Percentiles rank a stretch among this genome's conserved stretches.
Conservation (phyloP, 805 yeast species). For the Tetrapisispora arboricola region DNA sequence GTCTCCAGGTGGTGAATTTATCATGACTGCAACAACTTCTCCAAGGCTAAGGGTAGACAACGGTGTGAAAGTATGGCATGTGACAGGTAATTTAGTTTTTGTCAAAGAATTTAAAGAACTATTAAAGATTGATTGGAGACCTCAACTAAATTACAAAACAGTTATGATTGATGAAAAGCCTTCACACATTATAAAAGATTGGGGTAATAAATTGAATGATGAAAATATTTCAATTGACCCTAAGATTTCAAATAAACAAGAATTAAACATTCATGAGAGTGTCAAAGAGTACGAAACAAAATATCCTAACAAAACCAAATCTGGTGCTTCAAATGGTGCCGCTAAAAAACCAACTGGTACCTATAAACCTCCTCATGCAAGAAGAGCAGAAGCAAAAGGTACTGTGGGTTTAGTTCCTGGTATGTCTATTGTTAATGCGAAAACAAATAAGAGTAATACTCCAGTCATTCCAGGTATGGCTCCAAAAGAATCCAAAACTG, state of each 20-base stretch:
- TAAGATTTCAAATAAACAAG: constrained; percentile 31
- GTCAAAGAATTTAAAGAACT: constrained; percentile 75
- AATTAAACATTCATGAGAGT: constrained; percentile 61
- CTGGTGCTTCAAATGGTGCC: constrained; percentile 10
- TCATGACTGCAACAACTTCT: constrained; percentile 91
- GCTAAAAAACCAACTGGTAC: constrained; percentile 69
- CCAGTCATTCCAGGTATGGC: constrained; percentile 37
- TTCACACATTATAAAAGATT: constrained; percentile 27
- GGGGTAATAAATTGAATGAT: constrained; percentile 6
- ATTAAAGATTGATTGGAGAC: constrained; percentile 76
- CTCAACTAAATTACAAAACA: constrained; percentile 19
- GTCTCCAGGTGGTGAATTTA: constrained; percentile 93
- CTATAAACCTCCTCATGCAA: constrained; percentile 94
- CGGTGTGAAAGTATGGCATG: constrained; percentile 90
- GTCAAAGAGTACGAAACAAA: constrained; percentile 45
- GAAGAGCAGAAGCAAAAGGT: constrained; percentile 35
- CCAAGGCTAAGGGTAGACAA: constrained; percentile 96
- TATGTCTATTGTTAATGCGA: constrained; percentile 29
- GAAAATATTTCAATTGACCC: constrained; percentile 33
- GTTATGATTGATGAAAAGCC: background rate
- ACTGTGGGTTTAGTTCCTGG: constrained; percentile 36
- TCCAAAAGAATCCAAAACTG: constrained; percentile 48
- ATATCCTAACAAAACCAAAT: constrained; percentile 26
- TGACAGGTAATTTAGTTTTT: constrained; percentile 69
- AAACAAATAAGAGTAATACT: constrained; percentile 23